Evolutionary conservation across 2,329 filamentous ascomycete genomes (phyloP).

Genomic region (Trichoderma atrobrunneum): DNA sequence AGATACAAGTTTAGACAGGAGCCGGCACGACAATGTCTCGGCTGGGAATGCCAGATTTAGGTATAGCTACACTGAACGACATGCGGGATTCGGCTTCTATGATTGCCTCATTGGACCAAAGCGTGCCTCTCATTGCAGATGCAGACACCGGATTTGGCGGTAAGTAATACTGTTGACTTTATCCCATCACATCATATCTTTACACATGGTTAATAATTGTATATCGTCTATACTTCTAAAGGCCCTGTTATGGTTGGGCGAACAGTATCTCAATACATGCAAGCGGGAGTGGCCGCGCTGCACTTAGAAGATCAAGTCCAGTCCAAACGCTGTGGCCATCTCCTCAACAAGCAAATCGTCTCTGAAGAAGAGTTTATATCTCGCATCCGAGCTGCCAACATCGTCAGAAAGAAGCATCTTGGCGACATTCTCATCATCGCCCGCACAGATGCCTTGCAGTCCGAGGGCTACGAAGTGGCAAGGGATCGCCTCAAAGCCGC

Average conservation of each 20-base stretch:
- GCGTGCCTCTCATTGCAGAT: constrained; percentile 59
- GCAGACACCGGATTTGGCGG: constrained; percentile 58
- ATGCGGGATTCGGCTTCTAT: constrained; percentile 63
- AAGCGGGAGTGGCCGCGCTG: constrained; percentile 55
- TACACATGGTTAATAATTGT: background rate
- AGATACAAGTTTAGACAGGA: constrained; percentile 48
- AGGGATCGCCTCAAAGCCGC: constrained; percentile 50
- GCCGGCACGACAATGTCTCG: constrained; percentile 60
- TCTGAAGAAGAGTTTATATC: constrained; percentile 46
- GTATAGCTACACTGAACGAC: constrained; percentile 59
- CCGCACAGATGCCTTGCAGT: constrained; percentile 59
- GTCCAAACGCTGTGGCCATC: constrained; percentile 64
- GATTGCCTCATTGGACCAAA: constrained; percentile 58
- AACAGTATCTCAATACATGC: constrained; percentile 51
- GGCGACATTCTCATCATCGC: constrained; percentile 62
- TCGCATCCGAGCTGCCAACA: constrained; percentile 55
- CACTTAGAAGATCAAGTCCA: constrained; percentile 64
- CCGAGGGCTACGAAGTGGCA: constrained; percentile 56
- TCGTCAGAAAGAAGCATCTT: constrained; percentile 37
- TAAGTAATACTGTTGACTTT: too few species aligned
- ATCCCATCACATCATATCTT: background rate
- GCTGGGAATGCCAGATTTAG: constrained; percentile 62
- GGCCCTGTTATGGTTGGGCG: constrained; percentile 50
- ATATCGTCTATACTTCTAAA: background rate
- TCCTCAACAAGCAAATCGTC: constrained; percentile 60